These are phyloP conservation scores for Agarophyton chilense DNA, from an alignment of 23 red algal species.

Conservation along the genomic window DNA sequence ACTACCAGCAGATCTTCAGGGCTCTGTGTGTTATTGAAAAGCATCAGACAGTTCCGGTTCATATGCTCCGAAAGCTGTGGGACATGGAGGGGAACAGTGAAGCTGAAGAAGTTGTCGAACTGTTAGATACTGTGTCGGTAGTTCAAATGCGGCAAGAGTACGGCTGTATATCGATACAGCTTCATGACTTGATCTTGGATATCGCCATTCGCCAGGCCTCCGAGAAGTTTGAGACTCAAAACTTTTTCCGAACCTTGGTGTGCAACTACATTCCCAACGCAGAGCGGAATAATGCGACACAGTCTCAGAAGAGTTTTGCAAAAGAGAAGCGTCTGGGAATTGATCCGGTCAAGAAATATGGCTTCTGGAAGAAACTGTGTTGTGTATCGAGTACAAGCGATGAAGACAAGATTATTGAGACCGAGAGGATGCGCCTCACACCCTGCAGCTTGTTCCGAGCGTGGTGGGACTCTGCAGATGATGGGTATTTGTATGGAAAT, in stretches of 20 bases:
- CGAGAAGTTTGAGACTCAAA: neutral
- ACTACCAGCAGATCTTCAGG: neutral
- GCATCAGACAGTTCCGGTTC: slow-evolving; percentile 10
- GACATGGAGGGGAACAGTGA: neutral
- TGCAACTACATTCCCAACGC: neutral
- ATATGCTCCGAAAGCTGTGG: slow-evolving; percentile 33
- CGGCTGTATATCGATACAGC: neutral
- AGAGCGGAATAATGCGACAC: neutral
- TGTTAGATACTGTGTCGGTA: neutral
- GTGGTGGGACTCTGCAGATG: slow-evolving; percentile 15
- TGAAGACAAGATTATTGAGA: neutral
- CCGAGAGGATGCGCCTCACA: neutral
- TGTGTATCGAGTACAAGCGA: neutral
- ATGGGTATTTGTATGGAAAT: slow-evolving; percentile 13
- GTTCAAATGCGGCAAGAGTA: neutral
- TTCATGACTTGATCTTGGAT: slow-evolving; percentile 9
- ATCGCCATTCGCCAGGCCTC: neutral
- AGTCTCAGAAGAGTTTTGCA: neutral
- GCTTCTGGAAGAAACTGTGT: neutral
- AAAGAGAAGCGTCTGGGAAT: neutral
- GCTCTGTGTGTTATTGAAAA: slow-evolving; percentile 15
- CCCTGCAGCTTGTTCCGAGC: neutral
- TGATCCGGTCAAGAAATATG: too few relatives aligned
- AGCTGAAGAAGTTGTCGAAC: slow-evolving; percentile 11
- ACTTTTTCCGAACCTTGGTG: slow-evolving; percentile 5